Evolutionary conservation across 2,329 filamentous ascomycete species (phyloP).

Genomic region (Fusarium drepaniforme): DNA sequence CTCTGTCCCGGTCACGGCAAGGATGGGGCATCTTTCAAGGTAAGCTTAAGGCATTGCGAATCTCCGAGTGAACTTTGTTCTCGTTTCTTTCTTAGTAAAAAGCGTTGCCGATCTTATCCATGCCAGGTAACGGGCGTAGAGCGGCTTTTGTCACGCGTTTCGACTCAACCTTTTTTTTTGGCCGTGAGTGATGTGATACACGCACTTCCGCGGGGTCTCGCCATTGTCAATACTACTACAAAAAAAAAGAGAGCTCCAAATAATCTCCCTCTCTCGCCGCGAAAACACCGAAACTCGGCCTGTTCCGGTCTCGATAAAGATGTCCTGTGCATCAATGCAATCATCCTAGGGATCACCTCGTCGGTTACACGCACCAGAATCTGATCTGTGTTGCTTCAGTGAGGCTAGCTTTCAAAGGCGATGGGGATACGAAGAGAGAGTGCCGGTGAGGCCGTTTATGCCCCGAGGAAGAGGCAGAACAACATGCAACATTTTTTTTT

Average conservation of each 20-base stretch:
- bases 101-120: slow-evolving; percentile 27
- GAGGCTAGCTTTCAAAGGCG: slow-evolving; percentile 9
- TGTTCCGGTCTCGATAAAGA: slow-evolving; percentile 5
- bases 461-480: background rate
- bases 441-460: slow-evolving; percentile 18
- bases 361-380: slow-evolving; percentile 19
- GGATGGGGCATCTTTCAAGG: slow-evolving; percentile 35
- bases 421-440: slow-evolving; percentile 28
- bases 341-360: slow-evolving; percentile 17
- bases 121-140: slow-evolving; percentile 24
- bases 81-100: slow-evolving; percentile 6
- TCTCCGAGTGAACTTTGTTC: slow-evolving; percentile 26
- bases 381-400: slow-evolving; percentile 27
- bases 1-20: slow-evolving; percentile 18
- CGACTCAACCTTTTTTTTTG: slow-evolving; percentile 22
- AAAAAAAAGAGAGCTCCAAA: background rate
- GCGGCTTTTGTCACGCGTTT: slow-evolving; percentile 28
- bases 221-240: background rate
- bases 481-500: background rate
- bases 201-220: slow-evolving; percentile 20
- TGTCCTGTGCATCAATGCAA: slow-evolving; percentile 28
- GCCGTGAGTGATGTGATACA: slow-evolving; percentile 23
- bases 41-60: slow-evolving; percentile 43
- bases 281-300: slow-evolving; percentile 30
- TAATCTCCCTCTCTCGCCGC: slow-evolving; percentile 18